These are phyloP conservation scores for Aspergillus egyptiacus DNA, from an alignment of 495 filamentous ascomycete species.

Conservation along the genomic window DNA sequence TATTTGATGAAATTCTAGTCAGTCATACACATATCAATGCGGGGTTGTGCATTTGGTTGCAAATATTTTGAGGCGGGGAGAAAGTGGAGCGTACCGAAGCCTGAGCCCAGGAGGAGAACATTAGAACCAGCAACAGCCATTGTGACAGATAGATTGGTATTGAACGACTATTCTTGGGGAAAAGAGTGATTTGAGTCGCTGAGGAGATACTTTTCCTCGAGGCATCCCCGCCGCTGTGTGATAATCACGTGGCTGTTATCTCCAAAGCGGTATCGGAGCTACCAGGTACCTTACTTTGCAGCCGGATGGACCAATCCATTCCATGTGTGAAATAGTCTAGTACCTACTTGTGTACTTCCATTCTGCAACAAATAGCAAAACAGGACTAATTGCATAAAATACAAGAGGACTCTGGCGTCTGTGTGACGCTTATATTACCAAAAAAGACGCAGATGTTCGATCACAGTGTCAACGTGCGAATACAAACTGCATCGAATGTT, in stretches of 20 bases:
- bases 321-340: not conserved
- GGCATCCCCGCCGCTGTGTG: slow-evolving; percentile 12
- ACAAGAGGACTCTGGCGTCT: no score
- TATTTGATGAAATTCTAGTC: slow-evolving; percentile 16
- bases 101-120: slow-evolving; percentile 69
- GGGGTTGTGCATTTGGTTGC: slow-evolving; percentile 29
- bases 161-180: slow-evolving; percentile 13
- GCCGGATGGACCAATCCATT: not conserved
- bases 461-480: not conserved
- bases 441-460: not conserved
- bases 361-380: not conserved
- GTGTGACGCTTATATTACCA: not conserved
- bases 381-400: no score
- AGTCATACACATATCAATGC: slow-evolving; percentile 20
- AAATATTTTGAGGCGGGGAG: not conserved
- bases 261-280: slow-evolving; percentile 17
- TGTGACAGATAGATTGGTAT: slow-evolving; percentile 21
- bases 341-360: not conserved
- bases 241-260: slow-evolving; percentile 17
- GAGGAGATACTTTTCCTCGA: not conserved
- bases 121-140: slow-evolving; percentile 43
- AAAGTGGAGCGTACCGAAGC: slow-evolving; percentile 49
- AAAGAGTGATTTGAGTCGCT: slow-evolving; percentile 5
- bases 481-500: no score
- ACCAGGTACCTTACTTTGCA: not conserved